Conservation (phyloP, 805 yeast species). For the Kluyveromyces wickerhamii region DNA sequence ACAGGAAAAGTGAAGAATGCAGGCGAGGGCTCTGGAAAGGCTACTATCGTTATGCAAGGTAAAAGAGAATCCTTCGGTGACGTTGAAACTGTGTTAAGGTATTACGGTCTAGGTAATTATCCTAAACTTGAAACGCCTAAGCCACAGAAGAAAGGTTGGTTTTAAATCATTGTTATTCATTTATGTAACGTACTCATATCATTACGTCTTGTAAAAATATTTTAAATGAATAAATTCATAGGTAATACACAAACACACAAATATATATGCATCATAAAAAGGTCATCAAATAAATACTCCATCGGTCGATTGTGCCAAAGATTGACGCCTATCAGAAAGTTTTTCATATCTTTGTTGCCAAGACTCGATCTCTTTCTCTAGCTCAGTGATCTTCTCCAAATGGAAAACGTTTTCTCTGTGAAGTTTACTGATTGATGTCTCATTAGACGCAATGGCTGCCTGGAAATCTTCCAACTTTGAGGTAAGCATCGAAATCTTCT, state of each 20-base stretch:
- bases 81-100: conserved; percentile 51
- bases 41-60: conserved; percentile 90
- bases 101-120: conserved; percentile 62
- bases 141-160: conserved; percentile 19
- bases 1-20: conserved; percentile 48
- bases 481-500: conserved; percentile 40
- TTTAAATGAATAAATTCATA: neutral
- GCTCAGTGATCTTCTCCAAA: conserved; percentile 42
- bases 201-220: neutral
- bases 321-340: conserved; percentile 15
- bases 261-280: neutral
- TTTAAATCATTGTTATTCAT: conserved; percentile 10
- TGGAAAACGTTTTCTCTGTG: conserved; percentile 51
- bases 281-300: conserved; percentile 23
- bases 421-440: conserved; percentile 36
- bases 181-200: neutral
- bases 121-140: conserved; percentile 10
- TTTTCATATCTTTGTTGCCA: conserved; percentile 39
- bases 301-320: conserved; percentile 11
- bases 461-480: conserved; percentile 37
- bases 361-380: conserved; percentile 51
- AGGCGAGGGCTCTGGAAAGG: conserved; percentile 50
- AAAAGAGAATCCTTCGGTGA: conserved; percentile 82
- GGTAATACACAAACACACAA: neutral
- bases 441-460: conserved; percentile 38